Evolutionary conservation across 2,329 filamentous ascomycete species (phyloP), one percentile per base, ranked within the genome.

Genomic region (Diplodia mutila): DNA sequence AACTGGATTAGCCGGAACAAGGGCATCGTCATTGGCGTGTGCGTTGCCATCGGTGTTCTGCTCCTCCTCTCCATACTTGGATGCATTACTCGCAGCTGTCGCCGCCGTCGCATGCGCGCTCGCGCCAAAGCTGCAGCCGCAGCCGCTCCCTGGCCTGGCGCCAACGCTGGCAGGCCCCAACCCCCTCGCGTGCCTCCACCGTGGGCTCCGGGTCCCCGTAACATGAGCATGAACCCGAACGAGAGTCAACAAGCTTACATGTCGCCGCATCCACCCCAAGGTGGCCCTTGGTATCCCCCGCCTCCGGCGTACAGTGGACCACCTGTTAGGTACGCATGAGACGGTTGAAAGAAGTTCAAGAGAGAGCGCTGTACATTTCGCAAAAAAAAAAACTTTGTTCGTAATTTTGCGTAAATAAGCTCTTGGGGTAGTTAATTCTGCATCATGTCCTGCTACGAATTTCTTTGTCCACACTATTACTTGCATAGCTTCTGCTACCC

Each of bases 11-110:
- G 86, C 29, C 80, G 89, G 71, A 89, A 98, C 82, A 91, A 91
- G 79, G 81, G 86, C 64, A 87, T 98, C 70, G 90, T 96, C 71
- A 97, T 98, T 70, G 93, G 91, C 27, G 82, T 98, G 12, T 87
- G 86, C 5, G 83, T 84, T 55, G 90, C 88, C 12, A 83, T 97
- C 18, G 94, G 93, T 57, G 87, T 86, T 7, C 82, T 97, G 6
- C 75, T 96, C 21, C 29, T 78, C 18, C 77, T 97, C 54, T 84
- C 85, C 39, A 81, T 97, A 61, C 71, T 90, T 12, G 85, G 85
- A 75, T 97, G 93, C 80, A 84, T 89, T 73, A 80, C 85, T 69
- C 85, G 84, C 72, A 85, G 85, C 53, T 88, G 84, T 72, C 81
- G 85, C 48, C 80, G 63, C 12, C 49, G 67, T 27, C 57, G 55